These are phyloP conservation scores for Cylindrodendrum hubeiense DNA, from an alignment of 2,329 filamentous ascomycete genomes.

Conservation along the genomic window DNA sequence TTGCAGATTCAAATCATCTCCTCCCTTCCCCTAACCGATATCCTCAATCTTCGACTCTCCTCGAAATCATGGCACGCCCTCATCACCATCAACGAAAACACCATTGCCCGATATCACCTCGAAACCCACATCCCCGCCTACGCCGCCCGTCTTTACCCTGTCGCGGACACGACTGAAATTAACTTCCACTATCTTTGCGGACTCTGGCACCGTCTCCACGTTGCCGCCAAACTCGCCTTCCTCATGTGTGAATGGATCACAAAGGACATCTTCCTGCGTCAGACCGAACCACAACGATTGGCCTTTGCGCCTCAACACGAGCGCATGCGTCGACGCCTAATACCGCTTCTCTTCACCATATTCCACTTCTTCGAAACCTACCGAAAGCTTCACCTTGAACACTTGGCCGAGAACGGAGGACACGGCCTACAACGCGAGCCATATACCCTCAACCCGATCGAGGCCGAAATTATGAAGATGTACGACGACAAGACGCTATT, in stretches of 20 bases:
- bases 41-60: conserved; percentile 69
- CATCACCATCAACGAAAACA: conserved; percentile 70
- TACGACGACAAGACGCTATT: conserved; percentile 74
- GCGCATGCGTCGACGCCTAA: conserved; percentile 73
- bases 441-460: conserved; percentile 73
- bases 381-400: conserved; percentile 68
- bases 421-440: conserved; percentile 64
- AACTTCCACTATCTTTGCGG: conserved; percentile 73
- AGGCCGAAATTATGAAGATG: conserved; percentile 71
- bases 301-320: conserved; percentile 73
- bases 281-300: conserved; percentile 64
- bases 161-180: conserved; percentile 59
- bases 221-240: conserved; percentile 71
- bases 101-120: conserved; percentile 72
- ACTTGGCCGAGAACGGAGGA: conserved; percentile 64
- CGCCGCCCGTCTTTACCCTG: conserved; percentile 69
- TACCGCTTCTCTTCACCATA: conserved; percentile 73
- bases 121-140: conserved; percentile 71
- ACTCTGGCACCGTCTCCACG: conserved; percentile 75
- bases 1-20: conserved; percentile 73
- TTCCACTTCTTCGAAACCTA: conserved; percentile 78
- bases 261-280: conserved; percentile 73
- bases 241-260: conserved; percentile 75
- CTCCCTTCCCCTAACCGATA: conserved; percentile 69
- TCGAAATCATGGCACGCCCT: conserved; percentile 71